These are phyloP conservation scores for Aspergillus leporis DNA, from an alignment of 495 filamentous ascomycete species.

Conservation along the genomic window DNA sequence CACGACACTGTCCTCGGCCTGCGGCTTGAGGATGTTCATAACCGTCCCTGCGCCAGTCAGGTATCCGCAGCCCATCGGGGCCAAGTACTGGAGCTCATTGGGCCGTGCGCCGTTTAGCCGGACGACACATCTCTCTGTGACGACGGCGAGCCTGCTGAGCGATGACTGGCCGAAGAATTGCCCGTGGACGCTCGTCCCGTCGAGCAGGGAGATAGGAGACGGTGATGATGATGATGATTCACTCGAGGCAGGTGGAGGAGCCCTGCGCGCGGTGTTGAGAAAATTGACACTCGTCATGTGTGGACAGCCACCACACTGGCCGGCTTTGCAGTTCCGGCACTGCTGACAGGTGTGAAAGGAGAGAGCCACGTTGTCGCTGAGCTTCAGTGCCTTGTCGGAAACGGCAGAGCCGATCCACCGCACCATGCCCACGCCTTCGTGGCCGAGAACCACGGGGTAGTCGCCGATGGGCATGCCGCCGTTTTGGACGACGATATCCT, in stretches of 20 bases:
- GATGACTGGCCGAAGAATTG: constrained; percentile 50
- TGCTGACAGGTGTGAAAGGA: constrained; percentile 41
- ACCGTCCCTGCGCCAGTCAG: constrained; percentile 49
- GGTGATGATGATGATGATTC: constrained; percentile 13
- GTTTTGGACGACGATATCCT: constrained; percentile 39
- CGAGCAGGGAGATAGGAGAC: constrained; percentile 22
- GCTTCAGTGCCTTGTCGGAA: constrained; percentile 34
- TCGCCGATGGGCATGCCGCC: constrained; percentile 32
- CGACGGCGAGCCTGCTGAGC: constrained; percentile 39
- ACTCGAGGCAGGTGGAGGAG: no score
- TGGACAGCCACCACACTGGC: constrained; percentile 30
- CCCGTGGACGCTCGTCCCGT: constrained; percentile 30
- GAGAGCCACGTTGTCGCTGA: constrained; percentile 50
- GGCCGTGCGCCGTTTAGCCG: constrained; percentile 20
- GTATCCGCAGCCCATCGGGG: constrained; percentile 50
- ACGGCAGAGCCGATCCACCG: constrained; percentile 43
- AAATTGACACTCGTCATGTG: constrained; percentile 42
- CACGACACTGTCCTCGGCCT: constrained; percentile 22
- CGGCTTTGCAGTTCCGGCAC: constrained; percentile 28
- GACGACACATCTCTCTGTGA: constrained; percentile 30
- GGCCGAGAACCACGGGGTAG: constrained; percentile 48
- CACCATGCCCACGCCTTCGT: constrained; percentile 55
- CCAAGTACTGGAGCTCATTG: constrained; percentile 33
- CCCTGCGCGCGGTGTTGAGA: constrained; percentile 24
- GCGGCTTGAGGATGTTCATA: constrained; percentile 38